Evolutionary conservation across 257 asterid genomes (phyloP).

Genomic region (Nicotiana attenuata): DNA sequence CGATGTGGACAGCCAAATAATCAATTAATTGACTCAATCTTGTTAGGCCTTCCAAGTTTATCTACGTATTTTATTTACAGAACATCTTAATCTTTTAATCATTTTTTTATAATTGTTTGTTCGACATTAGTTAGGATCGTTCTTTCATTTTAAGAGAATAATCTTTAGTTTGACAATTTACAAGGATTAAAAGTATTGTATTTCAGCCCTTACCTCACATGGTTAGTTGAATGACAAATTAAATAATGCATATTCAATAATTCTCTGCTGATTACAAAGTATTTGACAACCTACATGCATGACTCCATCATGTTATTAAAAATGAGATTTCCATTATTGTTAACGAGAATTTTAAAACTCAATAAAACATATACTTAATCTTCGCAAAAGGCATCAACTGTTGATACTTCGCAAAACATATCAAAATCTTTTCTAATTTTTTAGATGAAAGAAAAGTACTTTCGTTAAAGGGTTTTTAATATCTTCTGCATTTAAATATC

Average conservation of each 20-base stretch:
- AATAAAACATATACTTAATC: background rate
- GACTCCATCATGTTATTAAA: background rate
- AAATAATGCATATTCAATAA: background rate
- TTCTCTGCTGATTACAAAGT: background rate
- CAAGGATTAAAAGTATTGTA: background rate
- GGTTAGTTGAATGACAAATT: background rate
- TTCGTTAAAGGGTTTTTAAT: too few species aligned
- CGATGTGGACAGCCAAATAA: background rate
- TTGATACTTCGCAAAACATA: background rate
- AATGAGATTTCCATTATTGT: background rate
- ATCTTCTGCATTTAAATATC: too few species aligned
- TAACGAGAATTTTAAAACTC: background rate
- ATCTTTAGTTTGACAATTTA: background rate
- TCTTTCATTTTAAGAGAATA: background rate
- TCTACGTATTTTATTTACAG: background rate
- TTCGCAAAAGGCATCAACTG: background rate
- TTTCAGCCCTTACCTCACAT: background rate
- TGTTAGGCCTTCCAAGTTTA: background rate
- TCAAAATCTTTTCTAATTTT: background rate
- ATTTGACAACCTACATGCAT: constrained; percentile 3
- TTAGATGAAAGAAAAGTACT: background rate
- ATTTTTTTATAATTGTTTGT: background rate
- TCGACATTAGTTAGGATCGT: background rate
- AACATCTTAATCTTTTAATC: background rate
- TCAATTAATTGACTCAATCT: background rate